A percentile compares a stretch with the other conserved stretches of the same genome.
These are phyloP conservation scores for Suhomyces sp. DNA, from an alignment of 805 yeast species.

Conservation along the genomic window DNA sequence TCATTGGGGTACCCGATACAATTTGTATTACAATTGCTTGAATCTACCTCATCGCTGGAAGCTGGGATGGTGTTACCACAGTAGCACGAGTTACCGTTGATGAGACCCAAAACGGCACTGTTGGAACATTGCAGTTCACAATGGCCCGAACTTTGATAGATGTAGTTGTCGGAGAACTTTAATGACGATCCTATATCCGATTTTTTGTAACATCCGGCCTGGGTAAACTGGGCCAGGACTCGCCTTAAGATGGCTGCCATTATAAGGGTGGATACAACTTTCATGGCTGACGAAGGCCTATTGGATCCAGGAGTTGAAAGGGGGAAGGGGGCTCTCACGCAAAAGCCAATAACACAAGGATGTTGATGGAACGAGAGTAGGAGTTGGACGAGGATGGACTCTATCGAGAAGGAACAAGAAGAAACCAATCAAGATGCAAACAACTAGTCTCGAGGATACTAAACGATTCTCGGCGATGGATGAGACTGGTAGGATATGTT, in stretches of 20 bases:
- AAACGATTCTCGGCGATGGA: too few species aligned
- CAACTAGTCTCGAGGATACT: too few species aligned
- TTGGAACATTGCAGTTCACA: slow-evolving; percentile 56
- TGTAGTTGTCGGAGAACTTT: slow-evolving; percentile 40
- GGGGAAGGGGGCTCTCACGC: too few species aligned
- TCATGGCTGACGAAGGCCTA: too few species aligned
- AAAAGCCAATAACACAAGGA: too few species aligned
- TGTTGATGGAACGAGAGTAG: too few species aligned
- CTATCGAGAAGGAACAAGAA: too few species aligned
- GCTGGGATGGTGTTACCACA: slow-evolving; percentile 57
- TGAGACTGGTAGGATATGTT: too few species aligned
- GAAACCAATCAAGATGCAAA: too few species aligned
- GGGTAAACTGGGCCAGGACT: slow-evolving; percentile 6
- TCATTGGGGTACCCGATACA: slow-evolving; percentile 68
- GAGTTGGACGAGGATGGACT: too few species aligned
- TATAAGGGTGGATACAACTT: slow-evolving; percentile 3
- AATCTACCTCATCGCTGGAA: slow-evolving; percentile 9
- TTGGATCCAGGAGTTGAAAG: too few species aligned
- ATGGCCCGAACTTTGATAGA: slow-evolving; percentile 58
- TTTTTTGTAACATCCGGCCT: slow-evolving; percentile 23
- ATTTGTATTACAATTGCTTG: slow-evolving; percentile 18
- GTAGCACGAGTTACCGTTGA: slow-evolving; percentile 58
- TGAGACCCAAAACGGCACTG: slow-evolving; percentile 34
- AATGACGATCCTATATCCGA: slow-evolving; percentile 9
- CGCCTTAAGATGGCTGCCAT: slow-evolving; percentile 6